Percentiles rank a stretch among this genome's conserved stretches.
Evolutionary conservation across 164 flowering plant genomes (phyloP).

Genomic region (Liquidambar formosana): DNA sequence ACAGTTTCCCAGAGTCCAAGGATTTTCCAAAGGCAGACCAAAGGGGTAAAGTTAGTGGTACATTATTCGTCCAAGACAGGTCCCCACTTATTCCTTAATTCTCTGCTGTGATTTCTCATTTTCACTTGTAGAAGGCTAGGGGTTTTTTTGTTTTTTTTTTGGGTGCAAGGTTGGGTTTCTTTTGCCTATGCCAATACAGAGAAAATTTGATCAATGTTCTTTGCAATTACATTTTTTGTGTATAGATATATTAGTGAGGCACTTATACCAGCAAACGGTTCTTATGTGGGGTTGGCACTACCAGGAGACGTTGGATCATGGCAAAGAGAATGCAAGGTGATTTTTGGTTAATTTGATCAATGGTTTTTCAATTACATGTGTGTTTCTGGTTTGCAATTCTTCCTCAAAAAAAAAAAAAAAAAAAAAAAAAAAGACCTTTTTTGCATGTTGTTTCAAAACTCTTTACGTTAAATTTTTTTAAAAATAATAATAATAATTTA

Average conservation of each 20-base stretch:
- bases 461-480: too few species aligned
- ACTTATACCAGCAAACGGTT: conserved; percentile 46
- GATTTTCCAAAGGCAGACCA: conserved; percentile 59
- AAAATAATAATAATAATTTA: too few species aligned
- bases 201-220: background rate
- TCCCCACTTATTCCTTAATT: conserved; percentile 6
- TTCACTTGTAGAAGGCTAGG: too few species aligned
- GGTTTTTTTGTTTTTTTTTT: too few species aligned
- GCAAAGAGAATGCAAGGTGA: conserved; percentile 90
- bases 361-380: too few species aligned
- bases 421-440: too few species aligned
- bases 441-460: too few species aligned
- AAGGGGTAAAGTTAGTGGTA: conserved; percentile 64
- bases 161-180: too few species aligned
- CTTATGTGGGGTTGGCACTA: conserved; percentile 79
- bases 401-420: too few species aligned
- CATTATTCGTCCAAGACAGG: conserved; percentile 66
- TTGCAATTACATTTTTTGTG: background rate
- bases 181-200: too few species aligned
- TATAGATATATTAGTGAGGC: conserved; percentile 43
- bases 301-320: conserved; percentile 83
- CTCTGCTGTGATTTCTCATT: too few species aligned
- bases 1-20: conserved; percentile 63
- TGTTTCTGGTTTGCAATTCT: too few species aligned
- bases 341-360: background rate